Base-by-base conservation (phyloP, 345 rosid species). In the Gossypium bickii region DNA sequence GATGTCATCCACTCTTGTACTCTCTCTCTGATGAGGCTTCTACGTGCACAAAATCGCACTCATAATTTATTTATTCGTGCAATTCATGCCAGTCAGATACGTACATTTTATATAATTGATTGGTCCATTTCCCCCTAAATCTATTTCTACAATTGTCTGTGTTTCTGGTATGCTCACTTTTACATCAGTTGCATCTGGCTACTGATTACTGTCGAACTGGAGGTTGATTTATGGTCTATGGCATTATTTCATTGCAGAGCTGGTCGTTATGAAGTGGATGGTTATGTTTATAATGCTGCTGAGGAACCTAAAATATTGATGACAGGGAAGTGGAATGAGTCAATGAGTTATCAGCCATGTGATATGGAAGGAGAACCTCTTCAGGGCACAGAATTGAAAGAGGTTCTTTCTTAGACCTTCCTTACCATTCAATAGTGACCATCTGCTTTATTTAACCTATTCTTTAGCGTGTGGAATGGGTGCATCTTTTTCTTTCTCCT, bases 241-340 rank as follows among this genome's bases (percentile, higher is more conserved):
- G 9, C 5, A 27, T 55, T 61, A 9, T 71, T 78, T 75, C n/a
- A 70, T 80, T 70, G 72, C 88, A 91, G 97, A 44, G 75, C 97
- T 79, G 94, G 94, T 77, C 89, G 97, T 20, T 92, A 87, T 79
- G 97, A 92, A 82, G 97, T 92, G 74, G 97, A 92, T 78, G 97
- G 94, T 55, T 92, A 92, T 64, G 92, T 89, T 25, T 92, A 89
- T 77, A 88, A 85, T 74, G 92, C 97, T 13, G 86, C 78, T 2
- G 94, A 92, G 81, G 97, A 89, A 76, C 97, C 97, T 22, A 89
- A 88, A 70, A 73, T 91, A 80, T 80, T 91, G 87, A 87, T 91
- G 89, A 91, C 92, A 4, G 97, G 97, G 74, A 89, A 91, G 82
- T 89, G 94, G 94, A 89, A 89, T 57, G 88, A 88, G 81, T 87